Evolutionary conservation across 768 basidiomycete species (phyloP), one percentile per base, ranked within the genome.

Genomic region (Amanita jacksonii): DNA sequence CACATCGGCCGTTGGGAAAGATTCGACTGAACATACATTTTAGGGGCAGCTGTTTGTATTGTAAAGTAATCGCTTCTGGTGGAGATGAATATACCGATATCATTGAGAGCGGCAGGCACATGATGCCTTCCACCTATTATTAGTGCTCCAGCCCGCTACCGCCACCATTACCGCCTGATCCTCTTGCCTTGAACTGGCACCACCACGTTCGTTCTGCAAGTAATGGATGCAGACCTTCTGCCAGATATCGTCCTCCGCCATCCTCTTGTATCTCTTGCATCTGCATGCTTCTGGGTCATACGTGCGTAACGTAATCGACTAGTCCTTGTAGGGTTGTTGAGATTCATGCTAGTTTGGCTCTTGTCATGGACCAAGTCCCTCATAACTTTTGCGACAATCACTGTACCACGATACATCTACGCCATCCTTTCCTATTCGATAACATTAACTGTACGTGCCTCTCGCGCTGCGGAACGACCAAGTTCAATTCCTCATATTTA

Each of bases 11-110:
- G 63, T 80, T 46, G 91, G 91, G 22, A 78, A 80, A 55, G 90
- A 90, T 58, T 93, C 91, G 15, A 94, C 91, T 13, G 91, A 94
- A 61, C 80, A 91, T 54, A 67, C 72, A 8, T 94, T 93, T 69
- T 88, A 57, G 55, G 5, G 15, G 25, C 32, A 28, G 5, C 31
- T 2, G 20, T 27, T 15, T 25, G 22, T 23, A 18, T 12, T 18
- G n/a, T 22, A 46, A 37, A 23, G 27, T 12, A 28, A 28, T 12
- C 7, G 6, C 12, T 6, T 12, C 12, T 28, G 12, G 27, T 28
- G 12, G 27, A 28, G 12, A 28, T 28, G 27, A 28, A 12, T 28
- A 12, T 28, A 6, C 27, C 6, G 12, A 6, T 6, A 12, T 6
- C 6, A 6, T 28, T 28, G 27, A 28, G 27, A 6, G 27, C 27